phyloP scores from a whole-genome alignment of 805 yeast species.

The Lipomyces lipofer region DNA sequence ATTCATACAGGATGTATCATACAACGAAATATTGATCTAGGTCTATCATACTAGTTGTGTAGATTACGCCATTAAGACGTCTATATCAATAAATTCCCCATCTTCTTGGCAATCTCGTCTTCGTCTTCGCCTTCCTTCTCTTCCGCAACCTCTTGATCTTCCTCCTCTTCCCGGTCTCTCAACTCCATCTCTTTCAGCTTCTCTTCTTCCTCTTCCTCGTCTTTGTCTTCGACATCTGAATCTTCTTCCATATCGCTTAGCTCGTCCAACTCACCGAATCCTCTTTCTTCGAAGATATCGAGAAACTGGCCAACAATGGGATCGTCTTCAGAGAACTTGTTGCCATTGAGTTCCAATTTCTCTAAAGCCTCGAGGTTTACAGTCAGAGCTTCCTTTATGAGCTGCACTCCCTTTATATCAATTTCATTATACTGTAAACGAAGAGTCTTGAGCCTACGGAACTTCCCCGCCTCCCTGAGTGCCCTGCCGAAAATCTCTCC shows the following conservation, averaged over 20 bases:
- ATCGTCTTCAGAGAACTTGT: conserved; percentile 86
- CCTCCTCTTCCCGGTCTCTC: conserved; percentile 39
- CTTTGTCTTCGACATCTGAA: conserved; percentile 68
- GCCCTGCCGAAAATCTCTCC: conserved; percentile 53
- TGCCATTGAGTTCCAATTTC: conserved; percentile 85
- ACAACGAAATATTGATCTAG: no score
- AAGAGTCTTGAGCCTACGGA: conserved; percentile 54
- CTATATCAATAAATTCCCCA: conserved; percentile 55
- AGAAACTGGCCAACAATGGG: conserved; percentile 62
- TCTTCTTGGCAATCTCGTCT: conserved; percentile 48
- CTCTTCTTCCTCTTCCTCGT: conserved; percentile 57
- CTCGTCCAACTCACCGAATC: conserved; percentile 84
- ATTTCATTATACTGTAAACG: conserved; percentile 89
- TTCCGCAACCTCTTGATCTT: conserved; percentile 43
- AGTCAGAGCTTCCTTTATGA: conserved; percentile 55
- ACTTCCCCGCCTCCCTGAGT: conserved; percentile 37
- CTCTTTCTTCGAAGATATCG: conserved; percentile 66
- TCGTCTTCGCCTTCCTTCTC: conserved; percentile 47
- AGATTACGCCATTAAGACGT: no score
- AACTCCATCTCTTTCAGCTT: conserved; percentile 58
- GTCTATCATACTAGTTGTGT: no score
- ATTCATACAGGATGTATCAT: no score
- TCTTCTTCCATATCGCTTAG: conserved; percentile 91
- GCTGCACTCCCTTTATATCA: conserved; percentile 60
- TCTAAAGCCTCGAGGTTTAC: conserved; percentile 60